Conservation (phyloP, 2,329 filamentous ascomycete genomes). For the Penicillium polonicum region DNA sequence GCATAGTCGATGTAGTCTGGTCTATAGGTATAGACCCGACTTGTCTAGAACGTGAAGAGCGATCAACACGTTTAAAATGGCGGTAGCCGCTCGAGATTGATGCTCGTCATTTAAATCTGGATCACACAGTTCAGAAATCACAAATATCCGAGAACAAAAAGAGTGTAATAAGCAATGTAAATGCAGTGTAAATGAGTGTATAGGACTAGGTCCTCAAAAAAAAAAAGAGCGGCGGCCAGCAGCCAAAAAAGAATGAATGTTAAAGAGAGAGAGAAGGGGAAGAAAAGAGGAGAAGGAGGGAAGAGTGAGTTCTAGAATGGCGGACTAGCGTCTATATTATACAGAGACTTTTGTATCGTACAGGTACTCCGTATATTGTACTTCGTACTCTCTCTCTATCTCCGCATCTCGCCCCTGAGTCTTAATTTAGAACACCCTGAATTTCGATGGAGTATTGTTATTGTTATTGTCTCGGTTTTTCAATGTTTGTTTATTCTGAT, state of each 20-base stretch:
- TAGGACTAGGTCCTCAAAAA: slow-evolving; percentile 18
- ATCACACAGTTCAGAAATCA: slow-evolving; percentile 2
- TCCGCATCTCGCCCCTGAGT: slow-evolving; percentile 17
- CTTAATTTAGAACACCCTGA: slow-evolving; percentile 5
- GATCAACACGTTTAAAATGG: slow-evolving; percentile 8
- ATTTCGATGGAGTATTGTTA: neutral
- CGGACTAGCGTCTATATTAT: slow-evolving; percentile 13
- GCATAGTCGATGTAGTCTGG: slow-evolving; percentile 15
- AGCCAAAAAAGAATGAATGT: slow-evolving; percentile 23
- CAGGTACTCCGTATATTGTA: neutral
- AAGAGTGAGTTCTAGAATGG: slow-evolving; percentile 23
- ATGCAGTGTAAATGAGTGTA: slow-evolving; percentile 3
- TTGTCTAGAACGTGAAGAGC: slow-evolving; percentile 7
- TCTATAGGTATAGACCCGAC: neutral
- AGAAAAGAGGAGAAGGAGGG: slow-evolving; percentile 23
- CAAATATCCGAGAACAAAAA: neutral
- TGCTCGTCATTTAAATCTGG: slow-evolving; percentile 10
- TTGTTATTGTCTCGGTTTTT: neutral
- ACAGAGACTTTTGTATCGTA: neutral
- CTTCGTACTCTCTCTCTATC: neutral
- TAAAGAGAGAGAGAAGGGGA: slow-evolving; percentile 14
- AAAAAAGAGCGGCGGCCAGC: slow-evolving; percentile 31
- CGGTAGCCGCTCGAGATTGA: slow-evolving; percentile 2
- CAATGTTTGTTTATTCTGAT: neutral
- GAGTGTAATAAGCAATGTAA: neutral